Conservation (phyloP, 257 asterid species). For the Handroanthus guayacan region DNA sequence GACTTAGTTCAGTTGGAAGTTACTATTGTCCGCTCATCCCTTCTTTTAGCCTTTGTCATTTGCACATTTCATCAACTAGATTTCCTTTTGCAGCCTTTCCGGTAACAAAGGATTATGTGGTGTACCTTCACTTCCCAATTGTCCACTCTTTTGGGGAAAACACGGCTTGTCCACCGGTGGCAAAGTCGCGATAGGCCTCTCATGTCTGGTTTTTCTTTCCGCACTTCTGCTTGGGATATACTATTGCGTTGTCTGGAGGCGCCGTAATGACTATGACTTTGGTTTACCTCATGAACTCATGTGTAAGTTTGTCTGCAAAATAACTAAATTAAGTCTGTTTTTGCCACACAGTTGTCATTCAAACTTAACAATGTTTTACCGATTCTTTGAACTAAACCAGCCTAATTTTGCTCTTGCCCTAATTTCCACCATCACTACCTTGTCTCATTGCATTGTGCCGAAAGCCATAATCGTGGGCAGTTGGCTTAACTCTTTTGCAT, state of each 20-base stretch:
- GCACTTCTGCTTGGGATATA: conserved; percentile 50
- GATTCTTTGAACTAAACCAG: too few species aligned
- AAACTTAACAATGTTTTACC: too few species aligned
- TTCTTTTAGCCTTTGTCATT: background rate
- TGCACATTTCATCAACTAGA: background rate
- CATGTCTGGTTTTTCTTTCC: conserved; percentile 56
- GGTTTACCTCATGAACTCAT: conserved; percentile 77
- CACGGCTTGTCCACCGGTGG: conserved; percentile 81
- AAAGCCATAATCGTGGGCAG: too few species aligned
- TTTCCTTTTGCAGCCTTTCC: conserved; percentile 64
- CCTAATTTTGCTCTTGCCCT: too few species aligned
- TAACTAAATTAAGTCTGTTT: background rate
- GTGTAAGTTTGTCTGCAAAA: conserved; percentile 56
- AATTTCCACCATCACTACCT: too few species aligned
- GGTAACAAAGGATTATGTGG: conserved; percentile 92
- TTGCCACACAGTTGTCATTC: too few species aligned
- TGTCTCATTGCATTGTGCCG: too few species aligned
- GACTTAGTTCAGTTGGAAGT: background rate
- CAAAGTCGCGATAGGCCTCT: conserved; percentile 70
- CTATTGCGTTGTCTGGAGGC: conserved; percentile 59
- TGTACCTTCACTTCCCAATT: conserved; percentile 80
- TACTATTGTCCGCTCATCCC: background rate
- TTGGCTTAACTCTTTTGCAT: too few species aligned
- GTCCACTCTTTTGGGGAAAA: conserved; percentile 87
- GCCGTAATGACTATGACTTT: conserved; percentile 79